These are phyloP conservation scores for Solanum pinnatisectum DNA, from an alignment of 257 asterid species.

Conservation along the genomic window DNA sequence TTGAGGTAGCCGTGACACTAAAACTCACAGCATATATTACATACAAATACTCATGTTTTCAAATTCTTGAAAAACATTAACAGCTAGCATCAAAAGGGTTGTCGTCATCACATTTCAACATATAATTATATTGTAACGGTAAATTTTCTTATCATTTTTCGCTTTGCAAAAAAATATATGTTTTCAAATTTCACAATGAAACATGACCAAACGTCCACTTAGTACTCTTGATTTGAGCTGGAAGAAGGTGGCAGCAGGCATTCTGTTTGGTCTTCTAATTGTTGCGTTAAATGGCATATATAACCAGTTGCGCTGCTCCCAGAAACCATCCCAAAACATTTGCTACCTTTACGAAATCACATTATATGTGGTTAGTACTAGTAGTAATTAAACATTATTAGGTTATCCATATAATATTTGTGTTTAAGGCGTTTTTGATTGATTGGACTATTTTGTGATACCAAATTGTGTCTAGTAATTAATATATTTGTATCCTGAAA, in stretches of 20 bases:
- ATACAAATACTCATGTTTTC: background rate
- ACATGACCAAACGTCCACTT: no score
- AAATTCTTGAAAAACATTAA: background rate
- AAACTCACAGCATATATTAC: background rate
- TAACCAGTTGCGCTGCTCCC: conserved; percentile 37
- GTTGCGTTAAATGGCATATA: conserved; percentile 34
- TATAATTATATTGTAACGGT: no score
- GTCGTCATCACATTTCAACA: background rate
- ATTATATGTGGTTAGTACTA: background rate
- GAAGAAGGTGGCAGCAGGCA: conserved; percentile 23
- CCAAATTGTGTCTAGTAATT: background rate
- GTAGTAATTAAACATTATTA: background rate
- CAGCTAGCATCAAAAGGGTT: background rate
- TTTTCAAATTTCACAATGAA: no score
- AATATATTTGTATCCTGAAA: background rate
- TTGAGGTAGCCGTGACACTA: background rate
- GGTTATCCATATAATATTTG: background rate
- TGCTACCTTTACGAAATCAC: conserved; percentile 34
- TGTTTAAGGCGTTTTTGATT: background rate
- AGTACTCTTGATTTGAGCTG: background rate
- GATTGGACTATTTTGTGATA: background rate
- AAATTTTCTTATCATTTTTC: background rate
- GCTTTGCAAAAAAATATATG: no score
- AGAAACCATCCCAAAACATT: conserved; percentile 45
- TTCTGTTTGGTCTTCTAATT: conserved; percentile 16